Conservation (phyloP, 768 basidiomycete species). For the Boletales sp. region DNA sequence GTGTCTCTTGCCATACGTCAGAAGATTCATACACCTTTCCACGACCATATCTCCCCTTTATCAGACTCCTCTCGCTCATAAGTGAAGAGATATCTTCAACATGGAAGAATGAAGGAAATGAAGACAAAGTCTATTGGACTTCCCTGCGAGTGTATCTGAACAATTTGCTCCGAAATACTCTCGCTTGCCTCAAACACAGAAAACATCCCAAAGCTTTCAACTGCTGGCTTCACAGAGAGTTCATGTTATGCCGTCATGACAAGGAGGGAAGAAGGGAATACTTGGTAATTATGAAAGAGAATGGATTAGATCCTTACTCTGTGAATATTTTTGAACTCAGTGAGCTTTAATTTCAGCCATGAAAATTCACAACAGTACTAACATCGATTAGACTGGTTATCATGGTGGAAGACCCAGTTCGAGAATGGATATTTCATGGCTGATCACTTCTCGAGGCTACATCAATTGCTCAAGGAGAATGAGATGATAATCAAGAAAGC, state of each 20-base stretch:
- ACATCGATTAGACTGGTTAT: not conserved
- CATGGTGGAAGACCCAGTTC: not conserved
- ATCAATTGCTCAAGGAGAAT: no score
- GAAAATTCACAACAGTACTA: not conserved
- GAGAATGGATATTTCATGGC: not conserved
- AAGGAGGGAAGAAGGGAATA: not conserved
- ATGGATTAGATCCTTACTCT: not conserved
- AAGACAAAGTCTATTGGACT: constrained; percentile 3
- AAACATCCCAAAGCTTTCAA: not conserved
- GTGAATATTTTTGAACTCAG: not conserved
- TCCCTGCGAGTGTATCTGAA: not conserved
- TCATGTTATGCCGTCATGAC: constrained; percentile 5
- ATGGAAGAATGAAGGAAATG: not conserved
- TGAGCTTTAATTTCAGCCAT: not conserved
- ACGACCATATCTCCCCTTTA: not conserved
- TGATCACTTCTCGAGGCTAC: no score
- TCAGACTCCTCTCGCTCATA: not conserved
- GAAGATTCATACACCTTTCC: not conserved
- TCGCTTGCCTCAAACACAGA: not conserved
- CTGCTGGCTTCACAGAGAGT: constrained; percentile 9
- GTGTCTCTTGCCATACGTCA: not conserved
- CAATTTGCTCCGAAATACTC: not conserved
- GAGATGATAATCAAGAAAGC: no score
- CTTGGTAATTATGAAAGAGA: not conserved
- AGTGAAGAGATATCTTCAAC: not conserved